Conservation (phyloP, 345 rosid species). For the Streptanthus diversifolius region DNA sequence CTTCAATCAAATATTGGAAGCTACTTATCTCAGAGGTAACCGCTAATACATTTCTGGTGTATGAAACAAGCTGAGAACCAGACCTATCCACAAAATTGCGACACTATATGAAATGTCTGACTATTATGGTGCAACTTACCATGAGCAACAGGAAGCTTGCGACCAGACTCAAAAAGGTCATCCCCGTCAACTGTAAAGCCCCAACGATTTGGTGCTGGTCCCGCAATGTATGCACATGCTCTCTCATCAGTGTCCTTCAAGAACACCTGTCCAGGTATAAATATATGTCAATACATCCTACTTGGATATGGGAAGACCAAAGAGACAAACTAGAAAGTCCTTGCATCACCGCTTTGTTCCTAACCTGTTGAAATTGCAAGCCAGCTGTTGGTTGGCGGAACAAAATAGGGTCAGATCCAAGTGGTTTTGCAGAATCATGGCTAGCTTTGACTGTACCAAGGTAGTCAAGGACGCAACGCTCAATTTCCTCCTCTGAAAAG, state of each 20-base stretch:
- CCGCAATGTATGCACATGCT: constrained; percentile 99
- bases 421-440: constrained; percentile 37
- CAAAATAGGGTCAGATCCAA: constrained; percentile 49
- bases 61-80: constrained; percentile 18
- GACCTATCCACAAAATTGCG: background rate
- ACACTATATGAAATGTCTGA: constrained; percentile 3
- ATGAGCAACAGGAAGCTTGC: constrained; percentile 41
- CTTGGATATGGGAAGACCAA: constrained; percentile 1
- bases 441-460: constrained; percentile 84
- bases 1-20: constrained; percentile 23
- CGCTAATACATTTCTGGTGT: background rate
- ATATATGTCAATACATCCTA: constrained; percentile 14
- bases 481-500: constrained; percentile 84
- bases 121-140: constrained; percentile 46
- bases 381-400: constrained; percentile 75
- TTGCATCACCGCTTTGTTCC: constrained; percentile 28
- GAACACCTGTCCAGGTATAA: constrained; percentile 58
- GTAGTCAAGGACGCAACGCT: constrained; percentile 80
- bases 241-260: constrained; percentile 98
- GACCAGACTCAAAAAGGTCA: constrained; percentile 66
- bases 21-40: background rate
- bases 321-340: background rate
- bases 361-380: constrained; percentile 77
- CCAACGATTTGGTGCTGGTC: constrained; percentile 99
- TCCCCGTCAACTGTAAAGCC: constrained; percentile 81